Conservation (phyloP, 192 early-diverging fungal species). For the Phycomyces blakesleeanus region DNA sequence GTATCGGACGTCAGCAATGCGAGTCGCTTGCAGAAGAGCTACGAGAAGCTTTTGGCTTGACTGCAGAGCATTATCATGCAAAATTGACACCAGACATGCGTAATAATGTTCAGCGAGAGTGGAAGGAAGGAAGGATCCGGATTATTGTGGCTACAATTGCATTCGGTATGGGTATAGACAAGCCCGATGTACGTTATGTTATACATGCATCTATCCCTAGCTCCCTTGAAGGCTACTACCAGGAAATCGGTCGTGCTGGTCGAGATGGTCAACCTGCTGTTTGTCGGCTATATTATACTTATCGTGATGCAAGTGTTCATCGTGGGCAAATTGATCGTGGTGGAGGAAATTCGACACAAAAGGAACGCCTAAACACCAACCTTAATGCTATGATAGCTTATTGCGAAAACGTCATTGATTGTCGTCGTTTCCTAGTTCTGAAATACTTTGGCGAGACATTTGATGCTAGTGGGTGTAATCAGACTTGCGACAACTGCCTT, state of each 20-base stretch:
- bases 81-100: constrained; percentile 61
- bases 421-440: constrained; percentile 78
- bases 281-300: constrained; percentile 81
- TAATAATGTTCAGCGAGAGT: constrained; percentile 58
- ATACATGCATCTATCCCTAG: constrained; percentile 65
- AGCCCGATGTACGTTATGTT: constrained; percentile 63
- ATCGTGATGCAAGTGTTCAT: constrained; percentile 68
- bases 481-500: constrained; percentile 88
- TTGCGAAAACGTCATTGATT: constrained; percentile 83
- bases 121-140: constrained; percentile 56
- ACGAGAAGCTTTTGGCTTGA: constrained; percentile 50
- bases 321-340: constrained; percentile 76
- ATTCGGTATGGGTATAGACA: constrained; percentile 71
- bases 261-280: constrained; percentile 52
- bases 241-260: constrained; percentile 71
- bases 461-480: constrained; percentile 56
- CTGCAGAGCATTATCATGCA: constrained; percentile 77
- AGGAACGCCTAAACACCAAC: constrained; percentile 66
- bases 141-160: constrained; percentile 69
- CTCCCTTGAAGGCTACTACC: constrained; percentile 68
- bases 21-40: constrained; percentile 74
- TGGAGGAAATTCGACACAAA: constrained; percentile 75
- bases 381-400: constrained; percentile 68
- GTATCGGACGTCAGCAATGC: constrained; percentile 67
- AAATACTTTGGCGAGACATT: constrained; percentile 89